Conservation (phyloP, 2,329 filamentous ascomycete genomes). For the Colletotrichum musae region DNA sequence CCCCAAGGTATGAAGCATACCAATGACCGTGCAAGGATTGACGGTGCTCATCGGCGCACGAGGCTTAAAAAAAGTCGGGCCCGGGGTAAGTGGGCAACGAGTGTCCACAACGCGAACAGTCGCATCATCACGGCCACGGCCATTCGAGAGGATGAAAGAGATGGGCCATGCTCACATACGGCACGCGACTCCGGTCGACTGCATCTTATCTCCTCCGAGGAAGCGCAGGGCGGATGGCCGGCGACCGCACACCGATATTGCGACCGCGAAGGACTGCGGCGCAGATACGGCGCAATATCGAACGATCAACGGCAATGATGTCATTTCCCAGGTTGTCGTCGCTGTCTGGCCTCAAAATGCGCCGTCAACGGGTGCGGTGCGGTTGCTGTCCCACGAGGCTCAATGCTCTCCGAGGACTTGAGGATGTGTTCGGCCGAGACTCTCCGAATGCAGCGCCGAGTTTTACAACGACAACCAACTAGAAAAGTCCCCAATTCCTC, state of each 20-base stretch:
- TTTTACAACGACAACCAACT: neutral
- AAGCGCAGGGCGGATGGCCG: conserved; percentile 2
- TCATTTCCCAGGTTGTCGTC: conserved; percentile 25
- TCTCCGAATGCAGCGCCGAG: neutral
- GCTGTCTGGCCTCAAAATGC: conserved; percentile 21
- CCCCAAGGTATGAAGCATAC: conserved; percentile 30
- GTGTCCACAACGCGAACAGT: conserved; percentile 37
- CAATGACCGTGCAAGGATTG: conserved; percentile 37
- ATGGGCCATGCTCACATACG: conserved; percentile 7
- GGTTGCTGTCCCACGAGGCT: conserved; percentile 20
- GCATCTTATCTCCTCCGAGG: neutral
- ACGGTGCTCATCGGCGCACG: conserved; percentile 38
- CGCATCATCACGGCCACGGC: conserved; percentile 28
- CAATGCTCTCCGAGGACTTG: conserved; percentile 1
- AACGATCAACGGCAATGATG: conserved; percentile 39
- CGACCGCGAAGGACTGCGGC: conserved; percentile 7
- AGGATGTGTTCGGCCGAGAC: neutral
- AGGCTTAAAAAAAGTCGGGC: conserved; percentile 39
- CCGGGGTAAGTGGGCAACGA: conserved; percentile 38
- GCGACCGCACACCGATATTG: conserved; percentile 11
- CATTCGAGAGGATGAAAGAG: neutral
- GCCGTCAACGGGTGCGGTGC: conserved; percentile 12
- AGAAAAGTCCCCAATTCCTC: conserved; percentile 8
- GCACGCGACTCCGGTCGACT: neutral
- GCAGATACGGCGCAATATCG: conserved; percentile 23